Conservation (phyloP, 257 asterid species). For the Gentiana dahurica region DNA sequence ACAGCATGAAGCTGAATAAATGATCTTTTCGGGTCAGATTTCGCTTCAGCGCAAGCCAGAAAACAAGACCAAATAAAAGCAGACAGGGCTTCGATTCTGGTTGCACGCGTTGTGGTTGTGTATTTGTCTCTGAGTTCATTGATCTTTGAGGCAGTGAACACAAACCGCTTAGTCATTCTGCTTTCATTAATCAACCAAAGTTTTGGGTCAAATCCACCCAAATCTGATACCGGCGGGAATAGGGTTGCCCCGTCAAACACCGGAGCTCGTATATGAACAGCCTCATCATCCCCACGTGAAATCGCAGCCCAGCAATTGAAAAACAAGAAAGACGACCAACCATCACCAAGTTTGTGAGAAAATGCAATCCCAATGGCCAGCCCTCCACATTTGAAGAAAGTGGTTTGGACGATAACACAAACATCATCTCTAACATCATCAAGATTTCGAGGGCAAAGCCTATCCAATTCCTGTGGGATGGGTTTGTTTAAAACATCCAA, state of each 20-base stretch:
- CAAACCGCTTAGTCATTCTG: constrained; percentile 23
- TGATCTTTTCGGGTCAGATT: constrained; percentile 19
- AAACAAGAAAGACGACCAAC: constrained; percentile 15
- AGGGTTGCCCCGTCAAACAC: constrained; percentile 19
- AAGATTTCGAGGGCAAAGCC: constrained; percentile 24
- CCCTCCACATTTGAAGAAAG: constrained; percentile 37
- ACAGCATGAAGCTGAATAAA: background rate
- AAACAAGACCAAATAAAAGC: constrained; percentile 35
- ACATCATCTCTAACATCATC: constrained; percentile 12
- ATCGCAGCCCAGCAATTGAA: constrained; percentile 30
- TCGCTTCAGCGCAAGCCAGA: constrained; percentile 9
- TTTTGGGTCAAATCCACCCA: constrained; percentile 8
- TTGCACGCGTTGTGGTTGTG: constrained; percentile 12
- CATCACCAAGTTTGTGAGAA: constrained; percentile 38
- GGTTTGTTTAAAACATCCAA: constrained; percentile 13
- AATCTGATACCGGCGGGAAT: constrained; percentile 28
- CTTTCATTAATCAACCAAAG: constrained; percentile 15
- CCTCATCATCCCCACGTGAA: constrained; percentile 13
- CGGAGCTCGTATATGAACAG: constrained; percentile 8
- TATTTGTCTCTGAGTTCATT: constrained; percentile 21
- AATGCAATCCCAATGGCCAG: constrained; percentile 19
- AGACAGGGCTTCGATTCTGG: constrained; percentile 31
- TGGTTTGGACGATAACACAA: constrained; percentile 15
- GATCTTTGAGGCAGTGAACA: constrained; percentile 24
- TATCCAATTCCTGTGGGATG: constrained; percentile 18